Evolutionary conservation across 1,284 basidiomycete genomes (phyloP), one percentile per base, ranked within the genome.

Genomic region (Apiotrichum brassicae): DNA sequence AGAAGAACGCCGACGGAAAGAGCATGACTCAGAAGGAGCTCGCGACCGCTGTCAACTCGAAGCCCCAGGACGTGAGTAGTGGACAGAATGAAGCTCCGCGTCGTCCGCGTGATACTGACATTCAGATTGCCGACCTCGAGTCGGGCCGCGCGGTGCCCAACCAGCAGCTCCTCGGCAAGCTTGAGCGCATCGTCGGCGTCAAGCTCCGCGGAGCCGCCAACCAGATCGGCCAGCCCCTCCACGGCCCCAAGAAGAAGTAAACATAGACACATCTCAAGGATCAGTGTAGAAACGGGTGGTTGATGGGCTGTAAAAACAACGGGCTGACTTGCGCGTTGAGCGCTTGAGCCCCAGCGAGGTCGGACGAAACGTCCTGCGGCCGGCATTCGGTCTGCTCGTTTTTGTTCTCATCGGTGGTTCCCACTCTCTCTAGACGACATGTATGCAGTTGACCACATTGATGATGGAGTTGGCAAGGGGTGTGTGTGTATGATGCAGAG

Each of bases 141-240:
- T 79, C 82, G 19, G 85, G 88, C 49, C 86, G 84, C 70, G 94
- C 93, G 22, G 82, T 89, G 30, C 94, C 94, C 34, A 93, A 87
- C 72, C 78, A 88, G 39, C 86, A 90, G 68, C 84, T 98, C 61
- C 80, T 98, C 25, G 80, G 80, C 57, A 97, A 97, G 80, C 82
- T 97, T 62, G 94, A 98, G 77, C 81, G 92, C 46, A 77, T 78
- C 37, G 79, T 98, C 59, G 86, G 84, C 48, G 86, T 98, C 64
- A 98, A 97, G 76, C 81, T 98, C 53, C 82, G 94, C 64, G 93
- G 92, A 82, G 72, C 71, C 12, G 56, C 72, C 48, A 59, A 59
- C 45, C 37, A 61, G 38, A 74, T 75, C 41, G 73, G 73, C 33
- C 66, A 65, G 38, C 72, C 72, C 18, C 62, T 75, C 42, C 62